Base-by-base conservation (phyloP, 2,329 filamentous ascomycete species). In the Fusarium neocosmosporiellum region DNA sequence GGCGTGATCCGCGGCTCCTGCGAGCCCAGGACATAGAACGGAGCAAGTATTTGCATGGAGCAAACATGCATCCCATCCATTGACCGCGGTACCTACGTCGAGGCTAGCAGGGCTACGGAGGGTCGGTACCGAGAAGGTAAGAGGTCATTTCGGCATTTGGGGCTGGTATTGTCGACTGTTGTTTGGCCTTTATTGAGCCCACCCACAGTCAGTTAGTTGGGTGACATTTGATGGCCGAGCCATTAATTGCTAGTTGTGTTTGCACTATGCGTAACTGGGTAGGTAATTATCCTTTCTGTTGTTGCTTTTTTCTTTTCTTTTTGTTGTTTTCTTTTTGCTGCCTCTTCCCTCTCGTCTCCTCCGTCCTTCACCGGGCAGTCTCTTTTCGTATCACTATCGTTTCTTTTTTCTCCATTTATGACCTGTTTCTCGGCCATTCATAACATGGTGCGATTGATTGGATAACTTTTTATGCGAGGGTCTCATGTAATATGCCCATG, bases 401-500 rank as follows among this genome's bases (percentile, higher is more conserved):
- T 34, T 58, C 54, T 63, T 57, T 58, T 67, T 66, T 27, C 69
- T 50, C 55, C 24, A 46, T 33, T 48, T 33, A 18, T 58, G 48
- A 53, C 48, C 6, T 36, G 22, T 37, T 66, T 67, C 57, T 46
- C 46, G 58, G 50, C 31, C 43, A 20, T 64, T 67, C 59, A 60
- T 43, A 43, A 39, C 41, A 61, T 76, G 65, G 59, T 67, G 60
- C 64, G 66, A 74, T 69, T 63, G 22, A 66, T 68, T 69, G 59
- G 54, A 54, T 54, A 24, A 54, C 9, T 36, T 66, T 34, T 67
- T 69, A 72, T 77, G 67, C 73, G 63, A 74, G 71, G 65, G 57
- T 46, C 27, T 43, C 24, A 31, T 62, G 41, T 46, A 34, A 46
- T 65, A 59, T 74, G 61, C 54, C 59, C 55, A 64, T 71, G 72